Base-by-base conservation (phyloP, 306 rosid genomes). In the Ziziphus jujuba region DNA sequence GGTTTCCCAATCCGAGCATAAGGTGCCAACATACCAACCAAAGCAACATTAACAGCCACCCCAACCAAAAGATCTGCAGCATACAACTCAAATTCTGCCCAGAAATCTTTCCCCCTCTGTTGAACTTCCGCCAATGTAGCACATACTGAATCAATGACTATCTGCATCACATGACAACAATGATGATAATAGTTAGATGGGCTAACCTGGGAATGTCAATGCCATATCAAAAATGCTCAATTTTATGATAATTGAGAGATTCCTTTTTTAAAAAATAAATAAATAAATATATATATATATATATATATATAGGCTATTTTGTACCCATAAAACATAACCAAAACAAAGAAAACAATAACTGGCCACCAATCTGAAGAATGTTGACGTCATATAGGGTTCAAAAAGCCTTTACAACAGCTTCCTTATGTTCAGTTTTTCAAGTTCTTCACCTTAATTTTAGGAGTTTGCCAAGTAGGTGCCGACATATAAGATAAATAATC, bases 101-200 rank as follows among this genome's bases (percentile, higher is more conserved):
- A 77, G 69, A 81, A 81, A 67, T 81, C 80, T 75, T 81, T 78
- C 72, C 86, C 86, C 70, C 86, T 74, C 75, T 81, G 77, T 71
- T 81, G 86, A 66, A 78, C 83, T 77, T 81, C 83, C 51, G 86
- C 82, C 47, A 78, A 78, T 5, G 85, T 77, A 59, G 80, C 75
- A 77, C 96, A 92, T 67, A 84, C 76, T 59, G 95, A 80, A 78
- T 92, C 96, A 72, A 92, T 87, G 68, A 92, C 81, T 5, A 92
- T 89, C 96, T 92, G 92, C 71, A 72, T 56, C 59, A 57, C 57
- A 69, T 24, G 50, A 61, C 21, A 77, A 33, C 76, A 61, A 66
- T 40, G 58, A 61, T 6, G 16, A 43, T n/a, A 63, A 25, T 17
- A 57, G 45, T 49, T 15, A 48, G 21, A 38, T 10, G 13, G 62